Evolutionary conservation across 306 rosid genomes (phyloP).

Genomic region (Prunus campanulata): DNA sequence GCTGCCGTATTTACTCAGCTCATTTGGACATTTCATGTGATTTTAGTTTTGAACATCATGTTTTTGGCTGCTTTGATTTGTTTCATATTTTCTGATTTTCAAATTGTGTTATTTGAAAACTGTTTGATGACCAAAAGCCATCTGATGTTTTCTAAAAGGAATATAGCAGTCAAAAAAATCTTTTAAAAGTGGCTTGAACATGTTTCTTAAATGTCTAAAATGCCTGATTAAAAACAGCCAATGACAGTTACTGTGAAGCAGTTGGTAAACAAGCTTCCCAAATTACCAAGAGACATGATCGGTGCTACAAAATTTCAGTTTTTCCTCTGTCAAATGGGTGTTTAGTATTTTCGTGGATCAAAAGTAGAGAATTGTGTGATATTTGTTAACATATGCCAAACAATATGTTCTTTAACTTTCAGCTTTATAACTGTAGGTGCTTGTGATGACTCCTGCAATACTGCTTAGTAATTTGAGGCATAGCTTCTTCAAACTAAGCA

Average conservation of each 20-base stretch:
- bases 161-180: background rate
- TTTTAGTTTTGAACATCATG: background rate
- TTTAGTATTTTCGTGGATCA: background rate
- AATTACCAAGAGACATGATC: no score
- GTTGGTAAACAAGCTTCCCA: no score
- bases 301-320: no score
- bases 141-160: background rate
- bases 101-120: background rate
- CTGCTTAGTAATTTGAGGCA: constrained; percentile 64
- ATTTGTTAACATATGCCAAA: background rate
- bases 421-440: constrained; percentile 42
- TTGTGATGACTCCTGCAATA: constrained; percentile 86
- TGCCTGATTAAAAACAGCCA: background rate
- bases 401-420: background rate
- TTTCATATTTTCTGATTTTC: background rate
- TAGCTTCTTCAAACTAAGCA: constrained; percentile 57
- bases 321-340: background rate
- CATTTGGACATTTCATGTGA: constrained; percentile 2
- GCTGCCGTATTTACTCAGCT: background rate
- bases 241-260: no score
- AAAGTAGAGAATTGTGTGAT: no score
- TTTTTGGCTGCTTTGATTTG: background rate
- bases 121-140: background rate
- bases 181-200: background rate
- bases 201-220: background rate